Conservation (phyloP, 192 early-diverging fungal species). For the Lobulomyces angularis region DNA sequence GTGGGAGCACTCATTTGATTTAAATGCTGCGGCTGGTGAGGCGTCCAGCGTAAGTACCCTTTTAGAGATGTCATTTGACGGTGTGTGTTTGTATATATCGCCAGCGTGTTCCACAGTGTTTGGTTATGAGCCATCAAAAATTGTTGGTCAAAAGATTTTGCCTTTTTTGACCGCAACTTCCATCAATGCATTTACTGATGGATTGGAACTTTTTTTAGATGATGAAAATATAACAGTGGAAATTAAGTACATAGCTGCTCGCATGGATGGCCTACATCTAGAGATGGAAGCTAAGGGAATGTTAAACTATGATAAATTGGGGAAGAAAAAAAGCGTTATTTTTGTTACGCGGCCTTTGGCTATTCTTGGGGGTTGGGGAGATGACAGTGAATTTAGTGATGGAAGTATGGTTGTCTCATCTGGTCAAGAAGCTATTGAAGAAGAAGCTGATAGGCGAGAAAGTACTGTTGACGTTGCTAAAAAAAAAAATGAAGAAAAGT, state of each 20-base stretch:
- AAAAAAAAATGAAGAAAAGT: slow-evolving; percentile 10
- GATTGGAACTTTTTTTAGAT: slow-evolving; percentile 35
- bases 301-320: slow-evolving; percentile 62
- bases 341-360: slow-evolving; percentile 62
- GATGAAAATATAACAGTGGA: slow-evolving; percentile 55
- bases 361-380: slow-evolving; percentile 29
- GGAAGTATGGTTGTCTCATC: slow-evolving; percentile 8
- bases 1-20: slow-evolving; percentile 20
- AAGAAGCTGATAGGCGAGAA: slow-evolving; percentile 1
- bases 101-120: slow-evolving; percentile 57
- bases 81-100: slow-evolving; percentile 47
- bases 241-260: slow-evolving; percentile 41
- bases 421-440: slow-evolving; percentile 5
- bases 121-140: slow-evolving; percentile 38
- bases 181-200: slow-evolving; percentile 44
- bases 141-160: slow-evolving; percentile 19
- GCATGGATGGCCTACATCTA: slow-evolving; percentile 38
- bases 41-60: slow-evolving; percentile 61
- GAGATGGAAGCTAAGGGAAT: slow-evolving; percentile 80
- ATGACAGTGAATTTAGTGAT: too few relatives aligned
- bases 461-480: background rate
- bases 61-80: slow-evolving; percentile 60
- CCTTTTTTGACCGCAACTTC: slow-evolving; percentile 36
- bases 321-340: slow-evolving; percentile 53
- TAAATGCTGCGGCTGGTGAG: slow-evolving; percentile 48